phyloP scores from a whole-genome alignment of 257 asterid species.

The Thymus mandschuricus region DNA sequence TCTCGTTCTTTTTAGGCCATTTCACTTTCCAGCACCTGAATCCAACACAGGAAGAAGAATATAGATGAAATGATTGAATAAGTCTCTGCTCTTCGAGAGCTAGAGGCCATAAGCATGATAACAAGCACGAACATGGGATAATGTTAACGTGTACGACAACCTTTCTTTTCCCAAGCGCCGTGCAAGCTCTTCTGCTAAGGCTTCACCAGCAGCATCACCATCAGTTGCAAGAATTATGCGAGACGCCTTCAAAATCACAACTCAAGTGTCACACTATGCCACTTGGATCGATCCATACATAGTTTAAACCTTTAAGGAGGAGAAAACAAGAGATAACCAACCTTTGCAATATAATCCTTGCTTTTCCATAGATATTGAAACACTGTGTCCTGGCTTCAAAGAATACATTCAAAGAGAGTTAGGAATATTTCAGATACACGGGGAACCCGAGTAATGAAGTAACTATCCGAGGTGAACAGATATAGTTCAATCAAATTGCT shows the following conservation, averaged over 20 bases:
- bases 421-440: conserved; percentile 13
- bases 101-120: conserved; percentile 14
- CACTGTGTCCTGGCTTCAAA: conserved; percentile 83
- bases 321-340: conserved; percentile 26
- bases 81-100: neutral
- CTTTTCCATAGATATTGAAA: conserved; percentile 95
- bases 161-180: conserved; percentile 96
- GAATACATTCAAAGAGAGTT: conserved; percentile 45
- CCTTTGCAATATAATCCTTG: conserved; percentile 77
- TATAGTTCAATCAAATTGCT: neutral
- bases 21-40: conserved; percentile 92
- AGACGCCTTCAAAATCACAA: conserved; percentile 60
- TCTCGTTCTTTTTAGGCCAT: conserved; percentile 83
- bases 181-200: conserved; percentile 97
- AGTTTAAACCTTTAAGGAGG: neutral
- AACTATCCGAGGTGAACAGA: neutral
- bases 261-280: conserved; percentile 32
- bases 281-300: conserved; percentile 15
- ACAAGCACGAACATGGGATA: neutral
- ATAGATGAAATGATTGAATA: too few species aligned
- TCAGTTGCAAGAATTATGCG: conserved; percentile 97
- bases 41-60: conserved; percentile 32
- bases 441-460: too few species aligned
- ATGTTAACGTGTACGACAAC: conserved; percentile 35
- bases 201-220: conserved; percentile 90